These are phyloP conservation scores for Pseudogymnoascus sp. DNA, from an alignment of 2,329 filamentous ascomycete species.

Conservation along the genomic window DNA sequence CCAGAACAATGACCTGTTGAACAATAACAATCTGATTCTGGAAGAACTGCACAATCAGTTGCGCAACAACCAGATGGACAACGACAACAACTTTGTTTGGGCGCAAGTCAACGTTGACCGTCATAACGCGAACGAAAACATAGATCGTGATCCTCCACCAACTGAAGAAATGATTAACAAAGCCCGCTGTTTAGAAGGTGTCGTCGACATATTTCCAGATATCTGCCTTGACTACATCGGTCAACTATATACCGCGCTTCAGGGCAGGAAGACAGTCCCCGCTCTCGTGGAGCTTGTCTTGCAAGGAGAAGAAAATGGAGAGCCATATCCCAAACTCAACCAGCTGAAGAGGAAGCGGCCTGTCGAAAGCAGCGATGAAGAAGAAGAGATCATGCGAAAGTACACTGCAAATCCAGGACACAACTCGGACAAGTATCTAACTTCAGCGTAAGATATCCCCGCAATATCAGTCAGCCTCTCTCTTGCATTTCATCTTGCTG, in stretches of 20 bases:
- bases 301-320: conserved; percentile 33
- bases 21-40: background rate
- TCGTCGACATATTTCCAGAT: conserved; percentile 40
- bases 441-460: background rate
- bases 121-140: conserved; percentile 9
- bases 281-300: conserved; percentile 30
- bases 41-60: background rate
- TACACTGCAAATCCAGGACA: background rate
- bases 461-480: background rate
- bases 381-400: conserved; percentile 29
- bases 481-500: background rate
- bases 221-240: conserved; percentile 37
- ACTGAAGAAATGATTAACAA: conserved; percentile 11
- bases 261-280: conserved; percentile 16
- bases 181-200: conserved; percentile 28
- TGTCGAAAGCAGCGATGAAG: conserved; percentile 30
- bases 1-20: background rate
- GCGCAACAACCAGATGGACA: conserved; percentile 3
- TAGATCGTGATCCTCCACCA: background rate
- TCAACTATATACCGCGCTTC: conserved; percentile 26
- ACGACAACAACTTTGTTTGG: conserved; percentile 11
- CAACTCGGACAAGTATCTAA: background rate
- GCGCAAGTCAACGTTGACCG: background rate
- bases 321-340: conserved; percentile 37
- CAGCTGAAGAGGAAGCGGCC: conserved; percentile 32